These are phyloP conservation scores for Candida glaebosa DNA, from an alignment of 805 yeast genomes.

Conservation along the genomic window DNA sequence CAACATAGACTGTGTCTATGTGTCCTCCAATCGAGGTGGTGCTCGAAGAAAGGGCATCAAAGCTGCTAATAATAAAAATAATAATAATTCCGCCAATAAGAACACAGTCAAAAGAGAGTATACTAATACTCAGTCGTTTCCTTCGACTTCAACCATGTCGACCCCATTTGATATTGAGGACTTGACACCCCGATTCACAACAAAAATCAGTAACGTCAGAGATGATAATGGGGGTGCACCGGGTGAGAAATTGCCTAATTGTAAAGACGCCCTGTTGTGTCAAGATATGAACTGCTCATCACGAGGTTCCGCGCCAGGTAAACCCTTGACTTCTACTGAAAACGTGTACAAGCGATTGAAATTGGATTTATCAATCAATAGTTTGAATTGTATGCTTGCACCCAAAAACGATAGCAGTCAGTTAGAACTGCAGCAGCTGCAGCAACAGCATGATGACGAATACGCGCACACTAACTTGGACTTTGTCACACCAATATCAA, in stretches of 20 bases:
- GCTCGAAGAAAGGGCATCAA: constrained; percentile 48
- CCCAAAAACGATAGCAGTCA: neutral
- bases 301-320: constrained; percentile 6
- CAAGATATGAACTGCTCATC: constrained; percentile 9
- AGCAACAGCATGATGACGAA: too few relatives aligned
- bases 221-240: constrained; percentile 2
- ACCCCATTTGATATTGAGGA: constrained; percentile 17
- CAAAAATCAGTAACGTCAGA: neutral
- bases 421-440: too few relatives aligned
- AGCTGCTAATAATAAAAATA: constrained; percentile 7
- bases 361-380: constrained; percentile 10
- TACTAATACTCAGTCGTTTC: too few relatives aligned
- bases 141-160: neutral
- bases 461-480: constrained; percentile 1
- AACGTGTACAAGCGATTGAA: constrained; percentile 9
- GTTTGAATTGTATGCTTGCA: constrained; percentile 12
- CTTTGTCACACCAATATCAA: constrained; percentile 43
- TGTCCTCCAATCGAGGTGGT: constrained; percentile 53
- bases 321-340: constrained; percentile 7
- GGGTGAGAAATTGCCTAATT: constrained; percentile 10
- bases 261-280: constrained; percentile 9
- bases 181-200: constrained; percentile 5
- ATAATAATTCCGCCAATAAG: neutral
- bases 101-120: neutral
- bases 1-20: constrained; percentile 42